Base-by-base conservation (phyloP, 2,329 filamentous ascomycete species). In the Fusarium sp. region DNA sequence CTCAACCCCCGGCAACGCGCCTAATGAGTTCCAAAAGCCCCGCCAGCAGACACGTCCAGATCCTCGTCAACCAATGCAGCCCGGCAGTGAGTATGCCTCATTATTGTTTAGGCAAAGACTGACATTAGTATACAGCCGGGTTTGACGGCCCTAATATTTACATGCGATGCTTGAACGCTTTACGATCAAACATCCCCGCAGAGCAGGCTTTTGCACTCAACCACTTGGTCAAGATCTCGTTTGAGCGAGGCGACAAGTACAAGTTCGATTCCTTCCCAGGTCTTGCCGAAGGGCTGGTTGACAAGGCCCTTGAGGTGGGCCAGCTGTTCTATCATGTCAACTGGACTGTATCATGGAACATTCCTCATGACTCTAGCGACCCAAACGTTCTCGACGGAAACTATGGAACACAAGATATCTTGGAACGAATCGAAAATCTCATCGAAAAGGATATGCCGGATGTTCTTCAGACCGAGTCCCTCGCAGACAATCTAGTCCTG, bases 121-220 rank as follows among this genome's bases (percentile, higher is more conserved):
- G 19, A 76, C 62, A 31, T 23, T 18, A 41, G 5, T 67, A 12
- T 37, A 37, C 18, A 84, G 83, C 81, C 72, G 88, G 88, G 9
- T 91, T 90, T 72, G 89, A 92, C 66, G 93, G 93, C 2, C 92
- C 93, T 3, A 96, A 97, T 76, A 97, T 98, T 69, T 98, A 98
- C 77, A 91, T 95, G 50, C 90, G 94, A 44, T 97, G 93, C 67
- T 86, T 97, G 39, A 90, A 94, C 72, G 91, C 94, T 7, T 83
- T 99, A 26, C 91, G 92, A 67, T 97, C 93, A 16, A 89, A 89
- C 4, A 88, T 97, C 26, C 87, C 87, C 6, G 87, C 90, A 14
- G 95, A 99, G 77, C 92, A 98, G 74, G 90, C 93, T n/a, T 98
- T 97, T 80, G 95, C 94, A 0, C 84, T 98, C 13, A 93, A 97